Conservation (phyloP, 371 early-diverging fungal genomes). For the Mortierella sp. region DNA sequence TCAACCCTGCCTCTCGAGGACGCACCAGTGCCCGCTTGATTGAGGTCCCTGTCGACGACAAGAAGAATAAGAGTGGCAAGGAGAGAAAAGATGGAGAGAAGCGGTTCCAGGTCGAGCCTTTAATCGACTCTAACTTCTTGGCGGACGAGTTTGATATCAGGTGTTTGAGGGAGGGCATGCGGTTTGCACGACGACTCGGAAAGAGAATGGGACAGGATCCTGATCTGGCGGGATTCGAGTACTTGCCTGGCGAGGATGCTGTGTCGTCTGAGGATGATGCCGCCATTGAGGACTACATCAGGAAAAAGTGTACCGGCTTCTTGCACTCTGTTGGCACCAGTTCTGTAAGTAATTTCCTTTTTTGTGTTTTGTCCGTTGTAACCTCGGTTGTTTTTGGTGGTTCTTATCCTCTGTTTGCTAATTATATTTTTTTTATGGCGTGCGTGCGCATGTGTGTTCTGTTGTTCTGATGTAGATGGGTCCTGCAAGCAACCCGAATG, state of each 20-base stretch:
- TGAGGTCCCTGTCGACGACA: not conserved
- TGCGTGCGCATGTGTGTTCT: too few species aligned
- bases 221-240: slow-evolving; percentile 16
- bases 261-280: slow-evolving; percentile 37
- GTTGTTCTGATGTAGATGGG: slow-evolving; percentile 57
- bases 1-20: slow-evolving; percentile 13
- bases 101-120: slow-evolving; percentile 20
- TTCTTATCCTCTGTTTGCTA: not conserved
- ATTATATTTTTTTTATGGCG: not conserved
- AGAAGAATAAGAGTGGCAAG: not conserved
- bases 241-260: slow-evolving; percentile 24
- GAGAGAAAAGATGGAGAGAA: not conserved
- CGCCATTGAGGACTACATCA: slow-evolving; percentile 21
- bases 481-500: slow-evolving; percentile 34
- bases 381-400: not conserved
- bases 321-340: slow-evolving; percentile 41
- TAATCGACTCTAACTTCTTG: slow-evolving; percentile 48
- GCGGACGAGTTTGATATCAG: slow-evolving; percentile 47
- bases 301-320: slow-evolving; percentile 8
- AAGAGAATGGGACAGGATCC: slow-evolving; percentile 1
- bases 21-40: not conserved
- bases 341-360: not conserved
- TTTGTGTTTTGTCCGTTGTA: not conserved
- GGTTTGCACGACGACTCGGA: slow-evolving; percentile 34
- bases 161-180: slow-evolving; percentile 29